Percentiles rank a stretch among this genome's conserved stretches.
Conservation (phyloP, 495 filamentous ascomycete genomes). For the Pyrenula aspistea region DNA sequence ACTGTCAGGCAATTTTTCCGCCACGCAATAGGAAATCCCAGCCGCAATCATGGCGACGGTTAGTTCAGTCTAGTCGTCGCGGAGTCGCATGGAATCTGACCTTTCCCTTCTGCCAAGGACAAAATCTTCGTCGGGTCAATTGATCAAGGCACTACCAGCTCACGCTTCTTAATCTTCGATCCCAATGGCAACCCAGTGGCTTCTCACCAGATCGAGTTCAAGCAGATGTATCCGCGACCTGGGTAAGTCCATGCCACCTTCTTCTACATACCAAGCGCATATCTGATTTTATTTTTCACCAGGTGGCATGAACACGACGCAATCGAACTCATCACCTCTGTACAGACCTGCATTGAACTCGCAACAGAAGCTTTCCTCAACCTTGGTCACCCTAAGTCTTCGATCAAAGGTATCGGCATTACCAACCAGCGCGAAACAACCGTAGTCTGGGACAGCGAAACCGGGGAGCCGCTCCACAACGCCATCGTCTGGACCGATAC, state of each 20-base stretch:
- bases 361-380: constrained; percentile 62
- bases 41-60: too few species aligned
- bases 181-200: constrained; percentile 66
- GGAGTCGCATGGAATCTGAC: too few species aligned
- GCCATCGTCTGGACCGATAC: constrained; percentile 95
- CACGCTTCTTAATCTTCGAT: constrained; percentile 88
- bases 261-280: not conserved
- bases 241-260: constrained; percentile 49
- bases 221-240: constrained; percentile 75
- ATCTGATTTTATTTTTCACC: too few species aligned
- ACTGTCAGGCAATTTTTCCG: too few species aligned
- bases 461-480: constrained; percentile 77
- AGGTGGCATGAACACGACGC: constrained; percentile 97
- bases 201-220: constrained; percentile 85
- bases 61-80: too few species aligned
- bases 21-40: too few species aligned
- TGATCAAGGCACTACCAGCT: constrained; percentile 89
- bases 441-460: constrained; percentile 78
- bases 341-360: constrained; percentile 73
- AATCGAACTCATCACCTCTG: constrained; percentile 62
- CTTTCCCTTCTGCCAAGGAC: too few species aligned
- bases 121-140: constrained; percentile 55
- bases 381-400: constrained; percentile 53
- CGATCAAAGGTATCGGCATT: constrained; percentile 81
- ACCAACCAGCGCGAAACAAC: constrained; percentile 94